These are phyloP conservation scores for Silybum marianum DNA, from an alignment of 129 eudicot genomes.

Conservation along the genomic window DNA sequence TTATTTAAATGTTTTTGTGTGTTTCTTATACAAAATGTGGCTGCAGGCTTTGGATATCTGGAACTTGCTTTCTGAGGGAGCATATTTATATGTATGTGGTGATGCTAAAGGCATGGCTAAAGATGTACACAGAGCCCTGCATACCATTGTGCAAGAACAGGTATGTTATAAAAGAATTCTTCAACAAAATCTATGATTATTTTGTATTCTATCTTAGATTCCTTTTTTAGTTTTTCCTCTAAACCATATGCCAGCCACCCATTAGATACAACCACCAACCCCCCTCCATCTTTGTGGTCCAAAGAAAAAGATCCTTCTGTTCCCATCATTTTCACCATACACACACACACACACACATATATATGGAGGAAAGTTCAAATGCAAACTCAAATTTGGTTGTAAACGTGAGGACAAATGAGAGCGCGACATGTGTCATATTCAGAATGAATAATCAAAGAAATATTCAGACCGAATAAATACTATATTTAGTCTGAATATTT, in stretches of 20 bases:
- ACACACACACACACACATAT: too few species aligned
- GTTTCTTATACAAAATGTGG: neutral
- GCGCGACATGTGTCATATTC: too few species aligned
- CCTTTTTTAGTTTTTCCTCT: neutral
- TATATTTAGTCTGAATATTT: too few species aligned
- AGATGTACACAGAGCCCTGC: constrained; percentile 95
- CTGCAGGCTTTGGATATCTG: constrained; percentile 82
- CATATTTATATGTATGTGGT: constrained; percentile 89
- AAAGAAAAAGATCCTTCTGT: neutral
- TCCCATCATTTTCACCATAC: neutral
- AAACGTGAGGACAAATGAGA: too few species aligned
- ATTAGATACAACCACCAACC: neutral
- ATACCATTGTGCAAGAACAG: constrained; percentile 97
- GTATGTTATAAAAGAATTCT: constrained; percentile 33
- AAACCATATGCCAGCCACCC: neutral
- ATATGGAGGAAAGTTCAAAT: too few species aligned
- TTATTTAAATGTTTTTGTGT: neutral
- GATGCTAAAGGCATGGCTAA: constrained; percentile 99
- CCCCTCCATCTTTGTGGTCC: neutral
- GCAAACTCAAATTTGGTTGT: too few species aligned
- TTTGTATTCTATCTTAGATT: constrained; percentile 14
- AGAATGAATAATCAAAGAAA: too few species aligned
- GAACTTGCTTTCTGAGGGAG: constrained; percentile 88
- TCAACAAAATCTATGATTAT: neutral
- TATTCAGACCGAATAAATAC: too few species aligned